Percentiles rank a stretch among this genome's conserved stretches.
Evolutionary conservation across 306 rosid species (phyloP).

Genomic region (Prosopis cineraria): DNA sequence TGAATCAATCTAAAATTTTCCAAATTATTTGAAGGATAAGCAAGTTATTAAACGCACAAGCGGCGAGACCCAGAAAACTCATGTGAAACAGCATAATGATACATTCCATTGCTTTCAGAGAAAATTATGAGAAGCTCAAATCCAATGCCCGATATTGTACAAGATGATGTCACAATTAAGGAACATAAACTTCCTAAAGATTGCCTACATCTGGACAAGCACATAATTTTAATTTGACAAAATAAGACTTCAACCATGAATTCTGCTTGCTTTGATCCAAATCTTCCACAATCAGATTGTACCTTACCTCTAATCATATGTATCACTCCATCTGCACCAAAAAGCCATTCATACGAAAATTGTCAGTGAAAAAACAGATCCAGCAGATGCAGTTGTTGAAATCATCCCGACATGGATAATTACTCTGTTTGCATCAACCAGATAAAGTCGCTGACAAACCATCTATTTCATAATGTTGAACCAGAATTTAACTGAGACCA

Average conservation of each 20-base stretch:
- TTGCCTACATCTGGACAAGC: constrained; percentile 30
- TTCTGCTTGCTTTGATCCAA: constrained; percentile 25
- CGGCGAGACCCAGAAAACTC: neutral
- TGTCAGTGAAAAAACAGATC: neutral
- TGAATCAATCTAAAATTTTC: neutral
- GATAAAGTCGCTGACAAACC: neutral
- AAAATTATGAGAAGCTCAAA: constrained; percentile 19
- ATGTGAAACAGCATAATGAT: neutral
- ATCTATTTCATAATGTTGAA: neutral
- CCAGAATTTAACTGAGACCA: neutral
- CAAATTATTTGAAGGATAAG: neutral
- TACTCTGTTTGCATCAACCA: neutral
- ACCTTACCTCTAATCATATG: neutral
- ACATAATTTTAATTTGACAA: constrained; percentile 20
- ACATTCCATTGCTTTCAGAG: neutral
- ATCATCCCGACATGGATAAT: neutral
- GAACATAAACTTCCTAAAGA: constrained; percentile 19
- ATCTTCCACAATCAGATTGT: constrained; percentile 27
- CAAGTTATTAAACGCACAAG: neutral
- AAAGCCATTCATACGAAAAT: constrained; percentile 17
- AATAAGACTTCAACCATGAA: constrained; percentile 26
- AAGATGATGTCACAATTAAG: constrained; percentile 25
- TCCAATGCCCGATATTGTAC: constrained; percentile 36
- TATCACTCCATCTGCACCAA: constrained; percentile 58
- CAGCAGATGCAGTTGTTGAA: neutral